phyloP scores from a whole-genome alignment of 495 filamentous ascomycete species.

The Monascus purpureus region DNA sequence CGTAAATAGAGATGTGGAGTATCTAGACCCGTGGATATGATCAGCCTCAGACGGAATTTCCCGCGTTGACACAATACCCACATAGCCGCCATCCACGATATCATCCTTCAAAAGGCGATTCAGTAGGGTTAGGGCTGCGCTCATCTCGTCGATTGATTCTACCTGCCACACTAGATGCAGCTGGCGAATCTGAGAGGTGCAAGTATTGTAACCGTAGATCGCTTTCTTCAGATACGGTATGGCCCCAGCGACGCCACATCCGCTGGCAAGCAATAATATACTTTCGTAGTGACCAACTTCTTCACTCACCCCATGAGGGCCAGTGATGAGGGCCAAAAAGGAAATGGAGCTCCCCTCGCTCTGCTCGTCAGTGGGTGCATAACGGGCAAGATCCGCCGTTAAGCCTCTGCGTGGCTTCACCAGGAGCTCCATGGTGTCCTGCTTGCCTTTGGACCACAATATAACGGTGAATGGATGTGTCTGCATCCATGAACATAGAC shows the following conservation, averaged over 20 bases:
- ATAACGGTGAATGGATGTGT: conserved; percentile 26
- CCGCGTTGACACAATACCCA: conserved; percentile 3
- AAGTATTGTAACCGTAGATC: too few species aligned
- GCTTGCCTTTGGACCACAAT: conserved; percentile 15
- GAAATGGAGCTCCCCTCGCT: conserved; percentile 4
- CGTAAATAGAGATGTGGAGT: conserved; percentile 11
- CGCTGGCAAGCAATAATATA: conserved; percentile 16
- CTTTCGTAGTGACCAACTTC: conserved; percentile 14
- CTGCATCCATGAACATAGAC: conserved; percentile 18
- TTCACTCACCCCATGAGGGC: conserved; percentile 13
- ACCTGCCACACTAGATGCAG: too few species aligned
- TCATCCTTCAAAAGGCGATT: conserved; percentile 12
- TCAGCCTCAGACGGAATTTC: conserved; percentile 1
- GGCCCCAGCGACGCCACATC: too few species aligned
- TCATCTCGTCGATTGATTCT: too few species aligned
- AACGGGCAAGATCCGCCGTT: conserved; percentile 3
- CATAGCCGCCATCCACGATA: conserved; percentile 12
- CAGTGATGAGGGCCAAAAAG: conserved; percentile 13
- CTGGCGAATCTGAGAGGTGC: too few species aligned
- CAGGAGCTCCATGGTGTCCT: conserved; percentile 15
- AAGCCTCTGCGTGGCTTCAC: conserved; percentile 9
- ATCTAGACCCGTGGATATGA: conserved; percentile 6
- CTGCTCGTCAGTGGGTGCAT: not conserved
- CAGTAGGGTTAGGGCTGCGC: conserved; percentile 3
- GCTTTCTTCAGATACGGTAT: too few species aligned